These are phyloP conservation scores for Metschnikowia amazonensis DNA, from an alignment of 805 yeast species.

Conservation along the genomic window DNA sequence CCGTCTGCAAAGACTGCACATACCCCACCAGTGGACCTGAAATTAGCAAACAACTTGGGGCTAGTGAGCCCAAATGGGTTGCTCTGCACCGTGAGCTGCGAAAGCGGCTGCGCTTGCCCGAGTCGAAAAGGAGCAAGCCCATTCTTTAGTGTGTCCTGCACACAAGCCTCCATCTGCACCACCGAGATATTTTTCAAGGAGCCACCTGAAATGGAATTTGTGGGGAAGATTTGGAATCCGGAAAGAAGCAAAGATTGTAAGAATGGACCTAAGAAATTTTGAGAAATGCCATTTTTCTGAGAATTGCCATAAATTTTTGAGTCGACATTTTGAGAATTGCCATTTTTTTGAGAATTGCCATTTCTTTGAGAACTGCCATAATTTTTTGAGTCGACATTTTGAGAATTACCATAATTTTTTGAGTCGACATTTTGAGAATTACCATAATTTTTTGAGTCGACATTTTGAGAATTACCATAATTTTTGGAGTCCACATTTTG, in stretches of 20 bases:
- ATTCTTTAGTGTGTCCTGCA: neutral
- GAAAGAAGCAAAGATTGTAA: neutral
- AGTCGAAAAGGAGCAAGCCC: neutral
- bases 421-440: no score
- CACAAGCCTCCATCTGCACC: neutral
- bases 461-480: no score
- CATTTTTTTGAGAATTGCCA: no score
- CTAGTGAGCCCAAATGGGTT: constrained; percentile 14
- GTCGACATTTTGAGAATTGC: no score
- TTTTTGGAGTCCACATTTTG: no score
- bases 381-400: no score
- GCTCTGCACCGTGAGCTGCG: constrained; percentile 8
- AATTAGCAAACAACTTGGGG: constrained; percentile 12
- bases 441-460: no score
- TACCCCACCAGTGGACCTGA: constrained; percentile 12
- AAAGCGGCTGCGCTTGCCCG: neutral
- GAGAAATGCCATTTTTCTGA: no score
- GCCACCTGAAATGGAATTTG: neutral
- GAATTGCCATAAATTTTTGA: no score
- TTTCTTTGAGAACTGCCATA: no score
- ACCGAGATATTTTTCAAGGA: neutral
- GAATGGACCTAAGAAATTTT: neutral
- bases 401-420: no score
- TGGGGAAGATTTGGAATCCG: constrained; percentile 14
- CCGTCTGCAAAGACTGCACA: constrained; percentile 22